Evolutionary conservation across 2,329 filamentous ascomycete species (phyloP).

Genomic region (Remersonia thermophila): DNA sequence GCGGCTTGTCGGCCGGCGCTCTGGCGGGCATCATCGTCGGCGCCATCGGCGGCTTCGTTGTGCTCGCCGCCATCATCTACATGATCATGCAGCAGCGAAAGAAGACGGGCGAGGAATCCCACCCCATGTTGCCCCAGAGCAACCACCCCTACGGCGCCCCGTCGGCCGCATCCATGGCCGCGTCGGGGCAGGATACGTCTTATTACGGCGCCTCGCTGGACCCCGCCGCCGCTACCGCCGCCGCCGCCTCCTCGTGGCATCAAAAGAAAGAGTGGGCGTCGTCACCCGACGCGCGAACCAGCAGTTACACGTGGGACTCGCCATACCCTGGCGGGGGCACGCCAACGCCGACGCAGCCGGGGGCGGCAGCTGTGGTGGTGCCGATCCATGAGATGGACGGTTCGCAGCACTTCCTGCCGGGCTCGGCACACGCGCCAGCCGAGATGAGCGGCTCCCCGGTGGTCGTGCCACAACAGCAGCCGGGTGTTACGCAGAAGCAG

Average conservation of each 20-base stretch:
- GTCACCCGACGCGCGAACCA: conserved; percentile 8
- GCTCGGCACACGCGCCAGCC: conserved; percentile 9
- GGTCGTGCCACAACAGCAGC: background rate
- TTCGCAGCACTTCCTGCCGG: conserved; percentile 5
- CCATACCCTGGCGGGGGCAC: conserved; percentile 7
- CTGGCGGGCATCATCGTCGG: conserved; percentile 21
- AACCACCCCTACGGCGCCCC: conserved; percentile 6
- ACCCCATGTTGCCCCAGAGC: conserved; percentile 20
- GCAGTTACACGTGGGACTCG: conserved; percentile 19
- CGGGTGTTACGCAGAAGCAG: background rate
- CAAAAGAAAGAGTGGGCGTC: conserved; percentile 12
- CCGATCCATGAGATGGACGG: conserved; percentile 8
- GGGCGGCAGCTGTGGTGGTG: background rate
- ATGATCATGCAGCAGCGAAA: conserved; percentile 17
- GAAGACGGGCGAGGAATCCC: conserved; percentile 19
- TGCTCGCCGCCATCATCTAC: conserved; percentile 12
- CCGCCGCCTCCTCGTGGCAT: conserved; percentile 7
- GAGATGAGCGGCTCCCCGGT: conserved; percentile 19
- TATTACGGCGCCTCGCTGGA: conserved; percentile 9
- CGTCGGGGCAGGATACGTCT: background rate
- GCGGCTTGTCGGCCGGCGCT: conserved; percentile 16
- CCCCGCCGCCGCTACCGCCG: too few relatives aligned
- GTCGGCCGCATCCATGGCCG: too few relatives aligned
- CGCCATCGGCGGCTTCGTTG: conserved; percentile 11
- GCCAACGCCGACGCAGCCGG: conserved; percentile 9